A percentile compares a stretch with the other conserved stretches of the same genome.
These are phyloP conservation scores for Saccharomycopsis oosterbeekiorum DNA, from an alignment of 805 yeast species.

Conservation along the genomic window DNA sequence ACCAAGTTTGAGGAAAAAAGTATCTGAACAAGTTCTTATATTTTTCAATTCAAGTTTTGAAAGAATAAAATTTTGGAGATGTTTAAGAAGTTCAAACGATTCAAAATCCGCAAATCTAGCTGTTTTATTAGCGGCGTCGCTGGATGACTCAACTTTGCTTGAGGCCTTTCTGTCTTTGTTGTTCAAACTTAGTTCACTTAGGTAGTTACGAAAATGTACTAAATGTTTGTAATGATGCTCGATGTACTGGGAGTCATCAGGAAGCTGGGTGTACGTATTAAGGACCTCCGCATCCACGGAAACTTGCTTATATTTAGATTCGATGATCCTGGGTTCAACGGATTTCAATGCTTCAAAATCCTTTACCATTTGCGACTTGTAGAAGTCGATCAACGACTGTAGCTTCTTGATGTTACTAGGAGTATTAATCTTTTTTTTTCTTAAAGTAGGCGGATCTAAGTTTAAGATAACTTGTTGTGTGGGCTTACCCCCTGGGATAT, in stretches of 20 bases:
- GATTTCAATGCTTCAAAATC: slow-evolving; percentile 8
- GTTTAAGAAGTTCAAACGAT: slow-evolving; percentile 30
- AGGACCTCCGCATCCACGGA: slow-evolving; percentile 3
- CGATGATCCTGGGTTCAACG: neutral
- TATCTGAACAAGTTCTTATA: neutral
- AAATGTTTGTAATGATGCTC: slow-evolving; percentile 40
- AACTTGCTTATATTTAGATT: neutral
- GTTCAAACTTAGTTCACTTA: slow-evolving; percentile 26
- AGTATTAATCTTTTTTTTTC: neutral
- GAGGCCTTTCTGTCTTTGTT: neutral
- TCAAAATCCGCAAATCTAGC: slow-evolving; percentile 27
- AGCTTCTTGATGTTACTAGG: neutral
- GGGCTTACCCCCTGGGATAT: neutral
- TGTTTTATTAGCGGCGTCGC: slow-evolving; percentile 10
- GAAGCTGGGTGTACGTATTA: slow-evolving; percentile 34
- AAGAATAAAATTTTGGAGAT: slow-evolving; percentile 29
- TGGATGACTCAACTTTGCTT: neutral
- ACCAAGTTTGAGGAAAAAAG: slow-evolving; percentile 7
- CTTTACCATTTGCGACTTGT: slow-evolving; percentile 5
- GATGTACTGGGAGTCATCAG: slow-evolving; percentile 44
- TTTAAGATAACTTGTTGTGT: neutral
- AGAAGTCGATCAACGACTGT: slow-evolving; percentile 1
- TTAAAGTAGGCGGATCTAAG: neutral
- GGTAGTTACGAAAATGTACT: neutral
- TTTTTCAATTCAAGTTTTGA: neutral